phyloP scores from a whole-genome alignment of 306 rosid genomes.

The Prosopis cineraria region DNA sequence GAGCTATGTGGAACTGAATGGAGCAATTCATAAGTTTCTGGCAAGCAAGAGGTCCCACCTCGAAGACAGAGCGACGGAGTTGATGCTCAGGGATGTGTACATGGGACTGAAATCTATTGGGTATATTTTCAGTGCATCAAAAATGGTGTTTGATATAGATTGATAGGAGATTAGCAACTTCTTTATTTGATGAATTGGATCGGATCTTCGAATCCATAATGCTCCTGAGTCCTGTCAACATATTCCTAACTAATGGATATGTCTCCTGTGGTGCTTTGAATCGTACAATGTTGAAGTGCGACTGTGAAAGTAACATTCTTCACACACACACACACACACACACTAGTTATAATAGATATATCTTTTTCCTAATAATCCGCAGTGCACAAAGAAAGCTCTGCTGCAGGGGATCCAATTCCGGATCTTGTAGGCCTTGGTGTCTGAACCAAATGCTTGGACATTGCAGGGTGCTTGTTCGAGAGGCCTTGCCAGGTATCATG shows the following conservation, averaged over 20 bases:
- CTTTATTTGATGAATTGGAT: background rate
- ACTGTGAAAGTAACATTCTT: too few relatives aligned
- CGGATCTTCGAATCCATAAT: background rate
- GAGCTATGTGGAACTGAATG: conserved; percentile 53
- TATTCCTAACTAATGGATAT: too few relatives aligned
- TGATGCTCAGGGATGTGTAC: conserved; percentile 41
- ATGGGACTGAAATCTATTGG: conserved; percentile 36
- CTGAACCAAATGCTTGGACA: background rate
- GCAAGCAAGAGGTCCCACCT: conserved; percentile 37
- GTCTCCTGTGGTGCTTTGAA: too few relatives aligned
- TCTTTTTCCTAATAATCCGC: too few relatives aligned
- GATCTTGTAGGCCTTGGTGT: background rate
- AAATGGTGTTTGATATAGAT: conserved; percentile 39
- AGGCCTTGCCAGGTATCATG: background rate
- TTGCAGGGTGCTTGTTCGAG: background rate
- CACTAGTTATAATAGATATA: too few relatives aligned
- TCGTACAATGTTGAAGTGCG: too few relatives aligned
- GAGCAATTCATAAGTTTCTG: conserved; percentile 44
- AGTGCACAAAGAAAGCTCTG: too few relatives aligned
- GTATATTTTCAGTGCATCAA: conserved; percentile 33
- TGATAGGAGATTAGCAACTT: conserved; percentile 11
- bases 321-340: too few relatives aligned
- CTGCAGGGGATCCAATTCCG: too few relatives aligned
- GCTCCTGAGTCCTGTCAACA: background rate
- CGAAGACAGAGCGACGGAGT: conserved; percentile 27